Base-by-base conservation (phyloP, 2,329 filamentous ascomycete genomes). In the Sphaerulina populicola region DNA sequence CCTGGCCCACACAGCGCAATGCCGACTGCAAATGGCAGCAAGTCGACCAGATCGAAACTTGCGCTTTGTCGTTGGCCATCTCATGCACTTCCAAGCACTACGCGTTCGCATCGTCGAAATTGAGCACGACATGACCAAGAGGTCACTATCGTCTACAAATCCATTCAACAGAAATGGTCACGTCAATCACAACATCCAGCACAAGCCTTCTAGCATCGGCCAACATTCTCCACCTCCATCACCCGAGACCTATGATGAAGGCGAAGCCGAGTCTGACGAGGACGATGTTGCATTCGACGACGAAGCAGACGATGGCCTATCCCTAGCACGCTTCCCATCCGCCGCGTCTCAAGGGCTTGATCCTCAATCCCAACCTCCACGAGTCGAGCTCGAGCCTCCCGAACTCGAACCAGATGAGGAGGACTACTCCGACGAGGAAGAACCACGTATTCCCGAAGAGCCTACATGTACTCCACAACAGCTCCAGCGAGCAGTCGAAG, bases 81-180 rank as follows among this genome's bases (percentile, higher is more conserved):
- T 67, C 8, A 63, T 66, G 60, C 61, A 64, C 55, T 66, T 67
- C 49, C 64, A 68, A 49, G 57, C 59, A 6, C 52, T 68, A 3
- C 62, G 64, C 15, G 55, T 68, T 1, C 62, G 63, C 21, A 65
- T 68, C n/a, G 62, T 66, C 36, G 61, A 67, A 42, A 67, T 68
- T 35, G 66, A 68, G 48, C 64, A 66, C 53, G 60, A 63, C 43
- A 59, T 65, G 30, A 57, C 58, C 39, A 58, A 56, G 15, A 52
- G 46, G 11, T 47, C 60, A 35, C 59, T 58, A 44, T 56, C 57
- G 52, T 45, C 42, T 5, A 44, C 56, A 7, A 49, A 61, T 3
- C 33, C 51, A 21, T 65, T 64, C 47, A 54, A 62, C 52, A 61
- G 59, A 18, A 60, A 61, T n/a, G 61, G 57, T 14, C 58, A 60